These are phyloP conservation scores for Neurospora intermedia DNA, from an alignment of 495 filamentous ascomycete species.

Conservation along the genomic window DNA sequence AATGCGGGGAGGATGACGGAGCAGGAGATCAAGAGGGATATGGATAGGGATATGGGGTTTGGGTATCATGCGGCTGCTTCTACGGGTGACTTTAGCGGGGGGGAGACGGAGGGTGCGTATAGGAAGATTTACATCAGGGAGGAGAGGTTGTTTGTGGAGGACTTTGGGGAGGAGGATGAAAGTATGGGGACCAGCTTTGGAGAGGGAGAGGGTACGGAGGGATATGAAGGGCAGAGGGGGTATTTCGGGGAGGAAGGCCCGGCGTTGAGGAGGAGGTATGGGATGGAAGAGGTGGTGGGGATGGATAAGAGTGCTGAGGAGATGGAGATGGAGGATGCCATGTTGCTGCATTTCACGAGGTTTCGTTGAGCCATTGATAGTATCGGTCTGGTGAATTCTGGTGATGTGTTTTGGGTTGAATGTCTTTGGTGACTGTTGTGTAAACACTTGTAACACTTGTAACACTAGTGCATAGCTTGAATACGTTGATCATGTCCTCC, in stretches of 20 bases:
- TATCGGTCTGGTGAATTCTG: neutral
- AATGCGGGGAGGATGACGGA: neutral
- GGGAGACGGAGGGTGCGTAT: neutral
- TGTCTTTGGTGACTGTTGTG: neutral
- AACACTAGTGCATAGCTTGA: neutral
- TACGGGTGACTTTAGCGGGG: neutral
- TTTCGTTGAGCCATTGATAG: neutral
- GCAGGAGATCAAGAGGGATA: neutral
- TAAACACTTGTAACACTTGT: neutral
- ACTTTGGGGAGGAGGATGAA: neutral
- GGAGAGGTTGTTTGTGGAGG: neutral
- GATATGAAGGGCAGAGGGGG: neutral
- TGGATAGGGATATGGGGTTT: too few species aligned
- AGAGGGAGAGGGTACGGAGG: neutral
- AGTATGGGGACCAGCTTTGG: neutral
- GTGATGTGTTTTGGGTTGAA: too few species aligned
- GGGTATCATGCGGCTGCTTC: neutral
- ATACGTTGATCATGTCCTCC: neutral
- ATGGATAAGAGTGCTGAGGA: neutral
- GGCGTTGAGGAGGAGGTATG: neutral
- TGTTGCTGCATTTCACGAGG: neutral
- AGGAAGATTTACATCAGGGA: neutral
- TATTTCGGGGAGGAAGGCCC: neutral
- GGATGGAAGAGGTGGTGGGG: neutral
- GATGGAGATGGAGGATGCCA: neutral